Conservation (phyloP, 768 basidiomycete species). For the Gelatoporia subvermispora region DNA sequence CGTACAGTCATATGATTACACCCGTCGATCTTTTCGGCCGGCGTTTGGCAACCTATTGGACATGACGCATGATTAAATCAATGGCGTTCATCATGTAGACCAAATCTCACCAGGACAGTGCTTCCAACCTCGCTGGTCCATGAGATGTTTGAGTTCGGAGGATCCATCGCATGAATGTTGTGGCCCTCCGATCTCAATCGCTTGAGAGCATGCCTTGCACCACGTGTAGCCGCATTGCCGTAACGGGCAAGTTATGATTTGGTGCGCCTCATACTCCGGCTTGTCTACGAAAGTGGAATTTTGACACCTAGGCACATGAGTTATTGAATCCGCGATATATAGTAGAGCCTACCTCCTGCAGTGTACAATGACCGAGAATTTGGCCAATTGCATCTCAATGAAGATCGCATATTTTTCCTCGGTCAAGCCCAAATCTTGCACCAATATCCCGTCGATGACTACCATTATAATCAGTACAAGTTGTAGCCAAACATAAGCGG, state of each 20-base stretch:
- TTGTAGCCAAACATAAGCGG: not conserved
- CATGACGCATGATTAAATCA: not conserved
- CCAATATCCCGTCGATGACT: conserved; percentile 38
- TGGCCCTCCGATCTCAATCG: conserved; percentile 28
- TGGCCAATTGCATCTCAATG: conserved; percentile 42
- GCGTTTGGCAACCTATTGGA: conserved; percentile 34
- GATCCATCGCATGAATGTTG: conserved; percentile 57
- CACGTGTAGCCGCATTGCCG: conserved; percentile 44
- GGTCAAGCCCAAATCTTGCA: conserved; percentile 42
- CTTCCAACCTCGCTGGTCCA: conserved; percentile 56
- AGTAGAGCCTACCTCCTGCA: conserved; percentile 40
- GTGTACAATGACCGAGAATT: conserved; percentile 38
- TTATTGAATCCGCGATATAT: not conserved
- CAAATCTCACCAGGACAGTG: conserved; percentile 48
- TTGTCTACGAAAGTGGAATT: conserved; percentile 47
- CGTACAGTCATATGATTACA: conserved; percentile 35
- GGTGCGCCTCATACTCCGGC: conserved; percentile 35
- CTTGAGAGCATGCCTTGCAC: conserved; percentile 58
- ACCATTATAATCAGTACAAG: not conserved
- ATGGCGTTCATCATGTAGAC: not conserved
- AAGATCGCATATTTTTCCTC: conserved; percentile 36
- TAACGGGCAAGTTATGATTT: conserved; percentile 46
- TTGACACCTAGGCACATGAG: conserved; percentile 38
- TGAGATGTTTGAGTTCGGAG: conserved; percentile 46
- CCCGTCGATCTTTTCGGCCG: conserved; percentile 27